phyloP scores from a whole-genome alignment of 2,329 filamentous ascomycete species.

The Pseudopyricularia javanii region DNA sequence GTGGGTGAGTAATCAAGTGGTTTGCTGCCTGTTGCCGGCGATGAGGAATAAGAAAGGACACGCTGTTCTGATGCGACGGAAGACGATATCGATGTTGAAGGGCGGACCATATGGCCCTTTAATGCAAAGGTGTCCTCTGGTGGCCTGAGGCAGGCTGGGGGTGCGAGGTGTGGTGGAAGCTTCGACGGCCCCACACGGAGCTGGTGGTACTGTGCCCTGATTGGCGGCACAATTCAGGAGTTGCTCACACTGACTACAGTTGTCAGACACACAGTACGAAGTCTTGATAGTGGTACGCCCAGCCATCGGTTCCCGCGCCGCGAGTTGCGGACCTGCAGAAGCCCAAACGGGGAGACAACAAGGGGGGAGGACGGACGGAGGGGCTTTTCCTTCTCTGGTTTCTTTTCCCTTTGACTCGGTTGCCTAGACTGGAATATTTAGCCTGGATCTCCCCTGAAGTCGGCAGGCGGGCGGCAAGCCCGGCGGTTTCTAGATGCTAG shows the following conservation, averaged over 20 bases:
- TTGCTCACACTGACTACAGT: neutral
- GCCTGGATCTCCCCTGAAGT: neutral
- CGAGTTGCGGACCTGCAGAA: slow-evolving; percentile 1
- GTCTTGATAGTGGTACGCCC: neutral
- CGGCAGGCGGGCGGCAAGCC: neutral
- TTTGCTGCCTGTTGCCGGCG: neutral
- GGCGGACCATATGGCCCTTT: neutral
- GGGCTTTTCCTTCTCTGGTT: neutral
- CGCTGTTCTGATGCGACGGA: neutral
- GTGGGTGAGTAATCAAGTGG: neutral
- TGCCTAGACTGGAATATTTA: neutral
- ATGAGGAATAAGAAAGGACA: neutral
- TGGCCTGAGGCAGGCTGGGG: neutral
- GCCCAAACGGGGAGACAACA: neutral
- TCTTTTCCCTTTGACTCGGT: too few relatives aligned
- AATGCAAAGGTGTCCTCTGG: neutral
- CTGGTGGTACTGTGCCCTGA: neutral
- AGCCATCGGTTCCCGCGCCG: neutral
- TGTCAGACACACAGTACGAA: too few relatives aligned
- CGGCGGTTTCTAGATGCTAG: too few relatives aligned
- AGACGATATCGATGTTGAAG: neutral
- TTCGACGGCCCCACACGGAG: neutral
- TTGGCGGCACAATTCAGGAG: neutral
- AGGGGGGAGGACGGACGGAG: neutral
- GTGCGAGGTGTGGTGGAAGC: neutral